Evolutionary conservation across 2,329 filamentous ascomycete species (phyloP), one percentile per base, ranked within the genome.

Genomic region (Ceratocystiopsis minuta): DNA sequence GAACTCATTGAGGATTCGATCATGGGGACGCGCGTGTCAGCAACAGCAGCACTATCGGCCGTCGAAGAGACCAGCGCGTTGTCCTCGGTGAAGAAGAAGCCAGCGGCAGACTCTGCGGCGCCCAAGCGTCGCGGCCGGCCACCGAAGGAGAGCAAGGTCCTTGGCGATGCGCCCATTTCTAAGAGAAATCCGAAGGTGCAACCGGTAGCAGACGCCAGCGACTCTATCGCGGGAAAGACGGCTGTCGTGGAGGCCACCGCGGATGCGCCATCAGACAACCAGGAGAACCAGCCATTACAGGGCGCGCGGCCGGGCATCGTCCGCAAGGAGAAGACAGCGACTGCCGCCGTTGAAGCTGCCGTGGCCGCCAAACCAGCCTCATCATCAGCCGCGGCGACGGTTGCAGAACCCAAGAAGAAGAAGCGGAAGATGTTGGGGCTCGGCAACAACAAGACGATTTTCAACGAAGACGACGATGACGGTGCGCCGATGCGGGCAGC

Each of bases 341-440:
- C 49, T 17, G 48, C 51, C 16, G 36, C n/a, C n/a, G n/a, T n/a
- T n/a, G n/a, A n/a, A n/a, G n/a, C n/a, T n/a, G n/a, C n/a, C n/a
- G n/a, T n/a, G n/a, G n/a, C n/a, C n/a, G n/a, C n/a, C n/a, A n/a
- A n/a, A n/a, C n/a, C n/a, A n/a, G n/a, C n/a, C n/a, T n/a, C 18
- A 4, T 9, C 37, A 14, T 15, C 24, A 3, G 15, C 39, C 11
- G 59, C 61, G 48, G 51, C 49, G 28, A 6, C 24, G 24, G 9
- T 10, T 6, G 24, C 24, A 28, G 62, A 67, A 48, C 61, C 57
- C 7, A 71, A 66, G 57, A 77, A 73, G 55, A 84, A 79, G 66
- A 86, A 80, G 64, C 73, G 80, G 47, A 87, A 84, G 58, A 87
- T 83, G 58, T 60, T 84, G 6, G 64, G 82, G 2, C 75, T 77